These are phyloP conservation scores for Protomyces macrosporus DNA, from an alignment of 1,139 yeast genomes.

Conservation along the genomic window DNA sequence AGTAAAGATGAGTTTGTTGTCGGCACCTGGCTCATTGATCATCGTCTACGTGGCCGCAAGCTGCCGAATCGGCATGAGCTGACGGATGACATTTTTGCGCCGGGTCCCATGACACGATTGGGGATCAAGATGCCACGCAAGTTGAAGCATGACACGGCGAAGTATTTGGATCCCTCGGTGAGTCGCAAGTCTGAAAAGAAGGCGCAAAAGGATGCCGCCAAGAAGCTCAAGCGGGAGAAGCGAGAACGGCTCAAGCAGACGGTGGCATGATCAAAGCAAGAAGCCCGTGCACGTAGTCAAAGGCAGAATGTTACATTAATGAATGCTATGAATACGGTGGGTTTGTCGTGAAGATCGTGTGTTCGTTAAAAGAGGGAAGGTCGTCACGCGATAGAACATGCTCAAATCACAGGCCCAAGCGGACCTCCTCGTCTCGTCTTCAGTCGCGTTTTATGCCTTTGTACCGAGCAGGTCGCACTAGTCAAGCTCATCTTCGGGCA, in stretches of 20 bases:
- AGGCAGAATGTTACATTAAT: background rate
- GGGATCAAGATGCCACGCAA: constrained; percentile 13
- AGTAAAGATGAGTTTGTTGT: constrained; percentile 77
- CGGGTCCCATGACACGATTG: constrained; percentile 15
- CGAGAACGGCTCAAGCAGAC: background rate
- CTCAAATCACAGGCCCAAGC: no score
- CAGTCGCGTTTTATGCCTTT: no score
- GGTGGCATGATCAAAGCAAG: no score
- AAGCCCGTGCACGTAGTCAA: no score
- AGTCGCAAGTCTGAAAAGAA: background rate
- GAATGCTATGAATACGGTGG: background rate
- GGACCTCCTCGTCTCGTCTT: no score
- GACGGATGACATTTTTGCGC: constrained; percentile 19
- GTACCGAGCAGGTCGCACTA: no score
- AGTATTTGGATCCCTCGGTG: constrained; percentile 2
- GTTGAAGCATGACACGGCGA: constrained; percentile 20
- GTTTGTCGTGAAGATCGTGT: no score
- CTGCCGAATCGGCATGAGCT: constrained; percentile 53
- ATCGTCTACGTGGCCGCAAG: constrained; percentile 87
- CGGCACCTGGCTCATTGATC: constrained; percentile 96
- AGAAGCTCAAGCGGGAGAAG: background rate
- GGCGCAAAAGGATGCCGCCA: constrained; percentile 2
- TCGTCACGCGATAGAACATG: no score
- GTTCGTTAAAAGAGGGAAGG: no score
- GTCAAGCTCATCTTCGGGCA: background rate